phyloP scores from a whole-genome alignment of 352 stramenopile genomes.

The Phytophthora nicotianae region DNA sequence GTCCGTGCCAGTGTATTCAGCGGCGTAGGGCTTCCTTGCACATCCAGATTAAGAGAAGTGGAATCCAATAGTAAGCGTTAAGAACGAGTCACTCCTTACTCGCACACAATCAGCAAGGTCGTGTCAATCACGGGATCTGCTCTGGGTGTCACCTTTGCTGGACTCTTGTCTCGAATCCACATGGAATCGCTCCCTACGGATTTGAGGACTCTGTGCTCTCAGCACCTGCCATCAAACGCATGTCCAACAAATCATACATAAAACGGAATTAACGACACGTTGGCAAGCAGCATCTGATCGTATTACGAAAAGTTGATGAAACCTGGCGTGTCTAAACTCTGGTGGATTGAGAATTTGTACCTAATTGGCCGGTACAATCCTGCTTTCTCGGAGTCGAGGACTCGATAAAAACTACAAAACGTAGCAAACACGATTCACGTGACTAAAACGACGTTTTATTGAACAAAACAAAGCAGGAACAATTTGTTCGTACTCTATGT shows the following conservation, averaged over 20 bases:
- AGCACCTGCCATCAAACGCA: conserved; percentile 1
- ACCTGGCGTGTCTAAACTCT: not conserved
- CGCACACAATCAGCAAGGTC: not conserved
- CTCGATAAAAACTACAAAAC: no score
- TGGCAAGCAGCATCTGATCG: conserved; percentile 12
- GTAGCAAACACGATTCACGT: no score
- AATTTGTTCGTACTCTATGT: no score
- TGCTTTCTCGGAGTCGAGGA: no score
- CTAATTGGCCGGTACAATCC: no score
- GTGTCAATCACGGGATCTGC: conserved; percentile 26
- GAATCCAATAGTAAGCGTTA: conserved; percentile 2
- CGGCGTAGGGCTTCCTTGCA: not conserved
- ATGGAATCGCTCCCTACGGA: conserved; percentile 17
- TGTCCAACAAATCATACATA: conserved; percentile 1
- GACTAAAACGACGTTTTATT: no score
- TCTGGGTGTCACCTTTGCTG: conserved; percentile 6
- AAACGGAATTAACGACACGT: conserved; percentile 8
- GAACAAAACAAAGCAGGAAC: no score
- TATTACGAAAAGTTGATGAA: conserved; percentile 5
- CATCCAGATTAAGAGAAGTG: conserved; percentile 12
- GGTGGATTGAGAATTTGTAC: not conserved
- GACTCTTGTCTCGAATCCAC: not conserved
- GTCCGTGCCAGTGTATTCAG: conserved; percentile 12
- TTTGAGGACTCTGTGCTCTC: conserved; percentile 18
- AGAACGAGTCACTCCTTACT: conserved; percentile 1